These are phyloP conservation scores for Aspergillus fijiensis DNA, from an alignment of 2,329 filamentous ascomycete species.

Conservation along the genomic window DNA sequence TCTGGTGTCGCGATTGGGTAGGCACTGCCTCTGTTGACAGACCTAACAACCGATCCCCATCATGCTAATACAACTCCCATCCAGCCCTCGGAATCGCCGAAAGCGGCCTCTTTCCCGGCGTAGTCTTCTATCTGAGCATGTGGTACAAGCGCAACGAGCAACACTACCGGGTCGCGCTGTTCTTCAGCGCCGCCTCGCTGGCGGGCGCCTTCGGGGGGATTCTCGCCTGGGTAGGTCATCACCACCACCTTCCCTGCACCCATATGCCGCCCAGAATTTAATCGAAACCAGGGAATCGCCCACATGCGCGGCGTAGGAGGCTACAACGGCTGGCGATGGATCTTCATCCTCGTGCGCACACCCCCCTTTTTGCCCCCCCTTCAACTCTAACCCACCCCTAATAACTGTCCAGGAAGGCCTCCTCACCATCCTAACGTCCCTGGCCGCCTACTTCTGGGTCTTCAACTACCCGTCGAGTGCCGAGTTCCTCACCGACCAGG, in stretches of 20 bases:
- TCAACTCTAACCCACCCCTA: no score
- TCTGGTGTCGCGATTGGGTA: conserved; percentile 47
- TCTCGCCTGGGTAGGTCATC: conserved; percentile 47
- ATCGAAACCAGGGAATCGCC: conserved; percentile 42
- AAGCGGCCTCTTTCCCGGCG: conserved; percentile 54
- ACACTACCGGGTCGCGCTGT: conserved; percentile 59
- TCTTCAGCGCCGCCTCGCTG: conserved; percentile 58
- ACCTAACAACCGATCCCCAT: no score
- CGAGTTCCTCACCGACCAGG: conserved; percentile 46
- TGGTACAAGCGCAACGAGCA: conserved; percentile 63
- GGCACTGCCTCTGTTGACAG: neutral
- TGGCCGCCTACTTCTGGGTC: conserved; percentile 41
- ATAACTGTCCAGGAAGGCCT: conserved; percentile 58
- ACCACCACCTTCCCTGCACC: no score
- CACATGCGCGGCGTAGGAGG: conserved; percentile 49
- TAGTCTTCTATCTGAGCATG: conserved; percentile 60
- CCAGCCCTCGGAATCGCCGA: conserved; percentile 53
- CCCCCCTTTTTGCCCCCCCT: no score
- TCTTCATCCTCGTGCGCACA: conserved; percentile 57
- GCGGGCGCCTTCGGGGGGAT: conserved; percentile 63
- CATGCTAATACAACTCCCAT: neutral
- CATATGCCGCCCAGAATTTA: no score
- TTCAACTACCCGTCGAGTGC: conserved; percentile 46
- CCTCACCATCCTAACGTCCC: conserved; percentile 60
- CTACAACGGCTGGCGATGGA: conserved; percentile 60